Base-by-base conservation (phyloP, 2,329 filamentous ascomycete genomes). In the Didymella lethalis region DNA sequence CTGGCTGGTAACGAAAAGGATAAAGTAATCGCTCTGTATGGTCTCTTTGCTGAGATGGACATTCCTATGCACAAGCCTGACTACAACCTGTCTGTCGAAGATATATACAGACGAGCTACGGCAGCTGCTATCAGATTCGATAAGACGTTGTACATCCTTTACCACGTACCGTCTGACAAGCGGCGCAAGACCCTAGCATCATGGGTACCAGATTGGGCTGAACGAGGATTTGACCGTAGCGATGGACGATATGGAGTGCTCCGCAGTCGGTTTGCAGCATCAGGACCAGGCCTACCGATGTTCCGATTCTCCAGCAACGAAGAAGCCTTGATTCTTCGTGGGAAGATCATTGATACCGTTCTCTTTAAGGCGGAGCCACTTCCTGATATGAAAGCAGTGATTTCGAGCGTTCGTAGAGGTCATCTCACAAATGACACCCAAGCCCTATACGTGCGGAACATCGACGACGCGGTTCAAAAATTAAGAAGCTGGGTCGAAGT, bases 401-500 rank as follows among this genome's bases (percentile, higher is more conserved):
- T 16, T 4, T n/a, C n/a, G 10, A 29, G 16, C 29, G 8, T 46
- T 12, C 14, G 16, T 18, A 10, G 5, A 31, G 25, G 45, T 14
- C 4, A 34, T 25, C 7, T 7, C 11, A 14, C n/a, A 20, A n/a
- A 26, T 5, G 28, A 32, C 6, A 11, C 18, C 12, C 18, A 7
- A 36, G 10, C 34, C 18, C 3, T n/a, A 14, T 34, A 10, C 14
- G 4, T 34, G 32, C 32, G 5, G 12, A 31, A 25, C n/a, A 48
- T 16, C 20, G 43, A 54, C 26, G 23, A 29, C 6, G 38, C 28
- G 6, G 38, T 36, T 23, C 16, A 12, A 7, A 46, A 50, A 14
- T 23, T 59, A 16, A 32, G 29, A 29, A 38, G 14, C n/a, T 59
- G 50, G 56, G 29, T 59, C 7, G 38, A 52, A 6, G 29, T 57